phyloP scores from a whole-genome alignment of 164 flowering plant genomes.

The Paratinospora sagittata region DNA sequence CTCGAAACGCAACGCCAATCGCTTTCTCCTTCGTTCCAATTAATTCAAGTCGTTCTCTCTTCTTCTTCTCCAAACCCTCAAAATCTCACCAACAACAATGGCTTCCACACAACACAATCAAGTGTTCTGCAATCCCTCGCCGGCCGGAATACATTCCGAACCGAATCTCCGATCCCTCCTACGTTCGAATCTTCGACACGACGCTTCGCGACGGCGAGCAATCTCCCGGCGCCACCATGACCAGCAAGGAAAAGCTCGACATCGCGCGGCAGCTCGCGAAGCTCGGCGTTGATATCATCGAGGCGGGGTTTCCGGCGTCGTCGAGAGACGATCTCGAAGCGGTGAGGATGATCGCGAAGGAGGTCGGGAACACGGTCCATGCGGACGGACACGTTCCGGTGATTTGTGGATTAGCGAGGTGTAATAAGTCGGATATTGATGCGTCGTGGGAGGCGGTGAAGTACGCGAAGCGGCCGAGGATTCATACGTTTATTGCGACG shows the following conservation, averaged over 20 bases:
- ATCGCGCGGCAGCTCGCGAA: slow-evolving; percentile 85
- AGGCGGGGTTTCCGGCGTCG: slow-evolving; percentile 94
- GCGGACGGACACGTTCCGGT: slow-evolving; percentile 78
- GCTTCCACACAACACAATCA: neutral
- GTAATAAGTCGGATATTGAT: slow-evolving; percentile 70
- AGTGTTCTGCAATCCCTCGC: neutral
- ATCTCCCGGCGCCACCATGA: slow-evolving; percentile 96
- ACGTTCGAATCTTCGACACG: slow-evolving; percentile 92
- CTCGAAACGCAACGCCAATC: neutral
- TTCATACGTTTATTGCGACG: slow-evolving; percentile 93
- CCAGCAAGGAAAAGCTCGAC: slow-evolving; percentile 80
- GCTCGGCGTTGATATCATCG: slow-evolving; percentile 90
- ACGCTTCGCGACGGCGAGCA: slow-evolving; percentile 98
- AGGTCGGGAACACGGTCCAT: slow-evolving; percentile 59
- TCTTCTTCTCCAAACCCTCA: slow-evolving; percentile 9
- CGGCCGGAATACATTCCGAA: slow-evolving; percentile 72
- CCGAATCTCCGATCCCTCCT: slow-evolving; percentile 69
- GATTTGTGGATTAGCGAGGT: slow-evolving; percentile 85
- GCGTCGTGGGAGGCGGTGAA: slow-evolving; percentile 91
- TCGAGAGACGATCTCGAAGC: slow-evolving; percentile 81
- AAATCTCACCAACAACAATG: neutral
- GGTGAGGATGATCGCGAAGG: slow-evolving; percentile 60
- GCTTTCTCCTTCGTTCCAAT: neutral
- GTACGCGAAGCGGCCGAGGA: slow-evolving; percentile 68
- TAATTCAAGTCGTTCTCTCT: neutral